Evolutionary conservation across 2,329 filamentous ascomycete species (phyloP), one percentile per base, ranked within the genome.

Genomic region (Aspergillus udagawae): DNA sequence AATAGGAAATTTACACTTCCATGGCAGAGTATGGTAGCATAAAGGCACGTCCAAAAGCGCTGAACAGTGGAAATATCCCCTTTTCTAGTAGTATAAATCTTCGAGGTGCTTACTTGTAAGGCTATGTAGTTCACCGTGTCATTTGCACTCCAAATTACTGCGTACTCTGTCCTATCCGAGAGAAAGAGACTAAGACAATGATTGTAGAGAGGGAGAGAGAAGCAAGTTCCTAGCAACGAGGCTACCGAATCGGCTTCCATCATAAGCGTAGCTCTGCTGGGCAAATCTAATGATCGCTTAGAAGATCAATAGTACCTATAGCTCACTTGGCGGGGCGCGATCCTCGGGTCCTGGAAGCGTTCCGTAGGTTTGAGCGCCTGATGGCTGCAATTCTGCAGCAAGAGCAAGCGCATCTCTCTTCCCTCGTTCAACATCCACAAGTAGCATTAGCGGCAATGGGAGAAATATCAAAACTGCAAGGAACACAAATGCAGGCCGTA

Each of bases 401-500:
- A 92, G 76, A 64, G 79, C 83, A 63, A 82, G 79, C 1, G 87
- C 89, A 67, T 91, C 88, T 49, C 77, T 75, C 74, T 86, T 90
- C 10, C 90, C 90, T 41, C 90, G 81, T 53, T 95, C 90, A 9
- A 96, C 90, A 72, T 97, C 82, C 38, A 99, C 90, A 54, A 91
- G 83, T 70, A 87, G 88, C 74, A 97, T 90, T 52, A 97, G 78
- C 1, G 92, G 91, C 17, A 92, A 86, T 0, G 94, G 92, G 1
- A 96, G 74, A 5, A 89, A 88, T 6, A 99, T 89, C n/a, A 99
- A 77, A 4, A 86, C 80, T 0, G 91, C 91, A 44, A 99, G 79
- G 71, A 99, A 99, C 82, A 89, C 92, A 73, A 99, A 99, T 0
- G 93, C 92, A 6, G 89, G 89, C 51, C 90, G 82, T 57, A 94